These are phyloP conservation scores for Rhodosporidiobolus odoratus DNA, from an alignment of 768 basidiomycete genomes.

Conservation along the genomic window DNA sequence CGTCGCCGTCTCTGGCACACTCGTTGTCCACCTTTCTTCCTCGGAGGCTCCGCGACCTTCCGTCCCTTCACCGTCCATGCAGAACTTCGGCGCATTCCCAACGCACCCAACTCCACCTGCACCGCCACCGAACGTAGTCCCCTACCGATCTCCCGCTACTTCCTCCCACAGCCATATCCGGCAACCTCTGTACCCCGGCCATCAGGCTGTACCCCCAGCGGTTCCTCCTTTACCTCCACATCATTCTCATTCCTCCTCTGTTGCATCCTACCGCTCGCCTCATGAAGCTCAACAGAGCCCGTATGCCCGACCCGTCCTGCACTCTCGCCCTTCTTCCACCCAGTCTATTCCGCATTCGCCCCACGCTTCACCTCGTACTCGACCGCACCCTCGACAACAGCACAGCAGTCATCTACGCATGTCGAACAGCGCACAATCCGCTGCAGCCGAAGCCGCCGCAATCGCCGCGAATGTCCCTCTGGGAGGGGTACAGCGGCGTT, in stretches of 20 bases:
- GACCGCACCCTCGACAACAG: background rate
- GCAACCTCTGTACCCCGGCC: too few relatives aligned
- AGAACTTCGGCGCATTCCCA: too few relatives aligned
- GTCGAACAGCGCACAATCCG: background rate
- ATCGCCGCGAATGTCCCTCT: background rate
- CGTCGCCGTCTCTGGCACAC: slow-evolving; percentile 27
- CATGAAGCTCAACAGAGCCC: background rate
- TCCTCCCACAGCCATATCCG: too few relatives aligned
- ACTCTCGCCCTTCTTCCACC: background rate
- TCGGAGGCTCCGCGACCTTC: background rate
- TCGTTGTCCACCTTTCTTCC: slow-evolving; percentile 9
- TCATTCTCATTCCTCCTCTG: background rate
- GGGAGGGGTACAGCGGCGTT: slow-evolving; percentile 10
- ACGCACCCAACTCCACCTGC: background rate
- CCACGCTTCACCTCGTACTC: too few relatives aligned
- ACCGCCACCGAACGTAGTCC: background rate
- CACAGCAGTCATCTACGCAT: background rate
- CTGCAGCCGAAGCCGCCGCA: background rate
- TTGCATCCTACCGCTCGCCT: background rate
- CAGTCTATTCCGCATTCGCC: too few relatives aligned
- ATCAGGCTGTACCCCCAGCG: background rate
- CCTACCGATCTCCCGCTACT: background rate
- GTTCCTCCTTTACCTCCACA: background rate
- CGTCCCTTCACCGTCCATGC: background rate
- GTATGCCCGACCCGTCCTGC: background rate